A percentile compares a stretch with the other conserved stretches of the same genome.
These are phyloP conservation scores for Fusarium nelsonii DNA, from an alignment of 2,329 filamentous ascomycete genomes.

Conservation along the genomic window DNA sequence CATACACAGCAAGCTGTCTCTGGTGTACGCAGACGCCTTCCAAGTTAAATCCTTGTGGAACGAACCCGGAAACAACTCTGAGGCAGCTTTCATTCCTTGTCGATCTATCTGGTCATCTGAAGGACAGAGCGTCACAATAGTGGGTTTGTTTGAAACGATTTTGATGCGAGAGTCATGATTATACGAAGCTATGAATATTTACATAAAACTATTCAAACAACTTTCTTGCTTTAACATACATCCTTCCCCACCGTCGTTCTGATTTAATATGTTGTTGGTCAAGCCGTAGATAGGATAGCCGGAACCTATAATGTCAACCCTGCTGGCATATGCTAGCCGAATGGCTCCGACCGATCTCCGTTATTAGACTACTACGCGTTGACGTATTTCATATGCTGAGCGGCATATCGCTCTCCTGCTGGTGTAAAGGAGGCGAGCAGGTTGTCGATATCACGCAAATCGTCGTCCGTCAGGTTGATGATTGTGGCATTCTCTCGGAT, in stretches of 20 bases:
- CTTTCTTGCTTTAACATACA: not conserved
- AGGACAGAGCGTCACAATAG: conserved; percentile 50
- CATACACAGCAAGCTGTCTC: conserved; percentile 44
- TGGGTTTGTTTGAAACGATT: conserved; percentile 51
- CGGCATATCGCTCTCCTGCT: conserved; percentile 63
- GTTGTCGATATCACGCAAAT: conserved; percentile 63
- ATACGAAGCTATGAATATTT: conserved; percentile 22
- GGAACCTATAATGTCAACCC: not conserved
- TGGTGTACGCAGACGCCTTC: conserved; percentile 51
- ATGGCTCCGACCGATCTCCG: not conserved
- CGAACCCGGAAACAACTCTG: not conserved
- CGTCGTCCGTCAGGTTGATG: conserved; percentile 63
- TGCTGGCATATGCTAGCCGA: not conserved
- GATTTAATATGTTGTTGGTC: not conserved
- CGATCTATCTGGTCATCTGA: conserved; percentile 53
- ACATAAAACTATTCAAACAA: conserved; percentile 6
- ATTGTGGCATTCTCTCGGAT: conserved; percentile 71
- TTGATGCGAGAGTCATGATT: conserved; percentile 23
- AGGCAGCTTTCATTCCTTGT: conserved; percentile 52
- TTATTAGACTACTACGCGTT: conserved; percentile 23
- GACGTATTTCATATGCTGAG: conserved; percentile 36
- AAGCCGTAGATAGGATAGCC: not conserved
- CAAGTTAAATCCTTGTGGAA: conserved; percentile 38
- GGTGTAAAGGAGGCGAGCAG: conserved; percentile 63
- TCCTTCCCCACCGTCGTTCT: not conserved